phyloP scores from a whole-genome alignment of 225 moss, liverwort and hornwort genomes.

The Pleurozium schreberi region DNA sequence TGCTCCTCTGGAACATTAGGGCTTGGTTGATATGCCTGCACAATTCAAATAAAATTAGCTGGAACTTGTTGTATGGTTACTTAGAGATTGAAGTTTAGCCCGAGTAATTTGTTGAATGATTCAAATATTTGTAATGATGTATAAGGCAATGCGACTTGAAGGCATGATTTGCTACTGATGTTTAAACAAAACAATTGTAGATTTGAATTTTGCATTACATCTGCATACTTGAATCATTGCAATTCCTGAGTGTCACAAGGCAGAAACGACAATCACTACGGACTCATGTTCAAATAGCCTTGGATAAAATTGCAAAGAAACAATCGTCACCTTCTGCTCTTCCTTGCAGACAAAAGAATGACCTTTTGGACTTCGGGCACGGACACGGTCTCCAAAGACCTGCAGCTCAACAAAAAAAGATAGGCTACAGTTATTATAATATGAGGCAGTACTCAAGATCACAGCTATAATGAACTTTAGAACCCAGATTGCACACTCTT shows the following conservation, averaged over 20 bases:
- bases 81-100: neutral
- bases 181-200: neutral
- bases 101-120: neutral
- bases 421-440: neutral
- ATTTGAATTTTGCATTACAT: neutral
- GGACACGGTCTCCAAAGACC: conserved; percentile 19
- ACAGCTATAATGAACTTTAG: neutral
- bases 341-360: conserved; percentile 1
- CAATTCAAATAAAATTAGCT: neutral
- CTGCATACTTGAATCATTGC: neutral
- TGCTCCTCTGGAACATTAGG: neutral
- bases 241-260: neutral
- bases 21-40: conserved; percentile 7
- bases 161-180: neutral
- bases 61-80: neutral
- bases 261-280: neutral
- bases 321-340: conserved; percentile 1
- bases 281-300: neutral
- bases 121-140: neutral
- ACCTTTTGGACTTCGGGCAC: neutral
- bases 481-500: neutral
- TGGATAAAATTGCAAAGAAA: neutral
- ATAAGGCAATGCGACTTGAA: neutral
- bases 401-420: neutral
- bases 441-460: neutral